Conservation (phyloP, 495 filamentous ascomycete genomes). For the Daldinia caldariorum region DNA sequence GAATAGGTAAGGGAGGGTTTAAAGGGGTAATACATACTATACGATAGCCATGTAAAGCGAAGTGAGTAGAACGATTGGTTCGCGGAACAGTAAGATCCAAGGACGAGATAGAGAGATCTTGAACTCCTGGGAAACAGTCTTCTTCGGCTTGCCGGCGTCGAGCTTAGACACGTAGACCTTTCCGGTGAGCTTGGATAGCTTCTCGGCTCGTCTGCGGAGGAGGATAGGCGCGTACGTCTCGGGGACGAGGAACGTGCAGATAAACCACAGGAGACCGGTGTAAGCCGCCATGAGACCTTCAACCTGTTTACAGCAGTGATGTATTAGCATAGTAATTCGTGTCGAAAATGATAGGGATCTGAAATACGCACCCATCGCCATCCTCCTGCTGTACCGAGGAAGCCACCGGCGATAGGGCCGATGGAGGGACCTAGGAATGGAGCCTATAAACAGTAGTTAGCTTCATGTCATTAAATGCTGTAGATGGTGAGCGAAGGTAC, state of each 20-base stretch:
- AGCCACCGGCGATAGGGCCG: constrained; percentile 65
- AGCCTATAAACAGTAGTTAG: constrained; percentile 46
- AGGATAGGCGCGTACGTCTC: constrained; percentile 84
- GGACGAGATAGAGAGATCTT: constrained; percentile 69
- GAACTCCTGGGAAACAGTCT: constrained; percentile 56
- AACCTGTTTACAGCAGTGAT: constrained; percentile 38
- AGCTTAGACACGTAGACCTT: constrained; percentile 65
- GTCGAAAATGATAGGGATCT: not conserved
- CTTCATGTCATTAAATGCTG: not conserved
- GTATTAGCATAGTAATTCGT: constrained; percentile 6
- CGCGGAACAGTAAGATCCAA: constrained; percentile 76
- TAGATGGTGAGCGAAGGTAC: not conserved
- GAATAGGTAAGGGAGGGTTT: constrained; percentile 60
- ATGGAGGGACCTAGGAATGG: constrained; percentile 77
- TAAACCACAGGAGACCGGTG: constrained; percentile 69
- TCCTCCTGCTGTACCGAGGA: constrained; percentile 66
- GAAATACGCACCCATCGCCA: constrained; percentile 66
- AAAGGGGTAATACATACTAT: constrained; percentile 50
- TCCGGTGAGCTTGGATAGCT: constrained; percentile 73
- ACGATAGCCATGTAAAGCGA: constrained; percentile 81
- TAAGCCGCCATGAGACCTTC: constrained; percentile 75
- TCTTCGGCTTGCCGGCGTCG: constrained; percentile 66
- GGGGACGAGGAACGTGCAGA: constrained; percentile 73
- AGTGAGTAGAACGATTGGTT: constrained; percentile 84
- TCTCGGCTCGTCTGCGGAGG: constrained; percentile 73